These are phyloP conservation scores for Clonostachys solani DNA, from an alignment of 2,329 filamentous ascomycete genomes.

Conservation along the genomic window DNA sequence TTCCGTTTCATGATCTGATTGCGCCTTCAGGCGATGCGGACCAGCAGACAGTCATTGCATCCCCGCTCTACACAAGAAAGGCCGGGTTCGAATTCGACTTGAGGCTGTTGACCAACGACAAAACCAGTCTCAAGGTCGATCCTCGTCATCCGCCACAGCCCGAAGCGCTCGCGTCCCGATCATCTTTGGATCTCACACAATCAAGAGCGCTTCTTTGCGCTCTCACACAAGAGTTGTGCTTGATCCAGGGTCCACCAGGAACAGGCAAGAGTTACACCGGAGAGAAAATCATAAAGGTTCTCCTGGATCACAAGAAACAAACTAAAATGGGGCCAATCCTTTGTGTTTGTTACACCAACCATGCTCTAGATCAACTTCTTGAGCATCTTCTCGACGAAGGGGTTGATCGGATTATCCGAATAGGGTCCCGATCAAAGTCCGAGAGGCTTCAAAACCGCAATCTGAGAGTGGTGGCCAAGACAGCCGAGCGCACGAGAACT, in stretches of 20 bases:
- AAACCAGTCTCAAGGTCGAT: conserved; percentile 11
- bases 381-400: conserved; percentile 50
- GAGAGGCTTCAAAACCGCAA: conserved; percentile 44
- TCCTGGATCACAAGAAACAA: conserved; percentile 36
- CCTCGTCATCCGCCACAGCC: conserved; percentile 8
- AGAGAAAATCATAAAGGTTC: conserved; percentile 50
- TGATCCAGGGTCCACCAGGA: conserved; percentile 68
- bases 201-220: conserved; percentile 46
- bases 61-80: conserved; percentile 45
- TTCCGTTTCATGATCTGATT: conserved; percentile 47
- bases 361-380: conserved; percentile 52
- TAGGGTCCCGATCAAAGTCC: conserved; percentile 56
- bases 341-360: conserved; percentile 46
- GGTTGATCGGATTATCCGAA: conserved; percentile 50
- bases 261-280: conserved; percentile 65
- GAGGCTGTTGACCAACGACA: conserved; percentile 16
- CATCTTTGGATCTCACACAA: conserved; percentile 48
- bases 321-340: conserved; percentile 43
- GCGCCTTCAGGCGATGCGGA: conserved; percentile 18
- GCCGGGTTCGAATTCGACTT: conserved; percentile 46
- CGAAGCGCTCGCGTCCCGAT: conserved; percentile 18
- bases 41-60: conserved; percentile 20
- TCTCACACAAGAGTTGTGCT: conserved; percentile 46
- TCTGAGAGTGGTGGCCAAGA: conserved; percentile 31
- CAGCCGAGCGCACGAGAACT: conserved; percentile 25